Conservation (phyloP, 2,329 filamentous ascomycete species). For the Fusarium sublunatum region DNA sequence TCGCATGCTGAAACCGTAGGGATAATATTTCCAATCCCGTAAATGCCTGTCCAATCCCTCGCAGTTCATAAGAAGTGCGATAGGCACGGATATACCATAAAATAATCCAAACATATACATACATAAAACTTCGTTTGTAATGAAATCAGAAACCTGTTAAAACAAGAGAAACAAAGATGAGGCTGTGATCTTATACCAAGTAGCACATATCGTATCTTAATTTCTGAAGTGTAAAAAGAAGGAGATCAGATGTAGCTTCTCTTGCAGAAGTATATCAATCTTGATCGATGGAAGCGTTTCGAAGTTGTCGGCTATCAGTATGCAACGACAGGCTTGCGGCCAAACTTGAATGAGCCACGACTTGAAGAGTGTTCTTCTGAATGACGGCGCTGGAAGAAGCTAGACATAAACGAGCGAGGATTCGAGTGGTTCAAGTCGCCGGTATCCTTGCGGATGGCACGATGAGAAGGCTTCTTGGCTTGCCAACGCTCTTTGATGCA, state of each 20-base stretch:
- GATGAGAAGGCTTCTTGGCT: conserved; percentile 54
- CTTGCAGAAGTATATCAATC: background rate
- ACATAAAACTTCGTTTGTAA: conserved; percentile 12
- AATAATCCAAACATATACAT: conserved; percentile 24
- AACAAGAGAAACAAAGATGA: conserved; percentile 27
- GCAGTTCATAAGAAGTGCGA: conserved; percentile 4
- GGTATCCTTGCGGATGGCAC: conserved; percentile 44
- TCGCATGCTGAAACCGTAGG: conserved; percentile 35
- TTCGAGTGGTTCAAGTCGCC: conserved; percentile 39
- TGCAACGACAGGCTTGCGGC: conserved; percentile 50
- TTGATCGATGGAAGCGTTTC: background rate
- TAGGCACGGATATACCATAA: conserved; percentile 16
- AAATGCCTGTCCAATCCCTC: conserved; percentile 25
- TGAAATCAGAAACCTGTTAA: conserved; percentile 31
- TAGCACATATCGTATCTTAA: conserved; percentile 11
- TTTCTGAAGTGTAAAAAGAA: conserved; percentile 2
- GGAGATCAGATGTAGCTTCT: background rate
- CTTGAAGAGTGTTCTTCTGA: conserved; percentile 51
- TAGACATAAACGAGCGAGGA: conserved; percentile 52
- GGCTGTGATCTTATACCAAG: conserved; percentile 16
- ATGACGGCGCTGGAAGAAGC: conserved; percentile 56
- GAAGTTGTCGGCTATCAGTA: conserved; percentile 45
- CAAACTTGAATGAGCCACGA: conserved; percentile 53
- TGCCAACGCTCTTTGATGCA: conserved; percentile 85
- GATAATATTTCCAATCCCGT: conserved; percentile 16